phyloP scores from a whole-genome alignment of 2,329 filamentous ascomycete genomes.

The Paecilomyces niveus region DNA sequence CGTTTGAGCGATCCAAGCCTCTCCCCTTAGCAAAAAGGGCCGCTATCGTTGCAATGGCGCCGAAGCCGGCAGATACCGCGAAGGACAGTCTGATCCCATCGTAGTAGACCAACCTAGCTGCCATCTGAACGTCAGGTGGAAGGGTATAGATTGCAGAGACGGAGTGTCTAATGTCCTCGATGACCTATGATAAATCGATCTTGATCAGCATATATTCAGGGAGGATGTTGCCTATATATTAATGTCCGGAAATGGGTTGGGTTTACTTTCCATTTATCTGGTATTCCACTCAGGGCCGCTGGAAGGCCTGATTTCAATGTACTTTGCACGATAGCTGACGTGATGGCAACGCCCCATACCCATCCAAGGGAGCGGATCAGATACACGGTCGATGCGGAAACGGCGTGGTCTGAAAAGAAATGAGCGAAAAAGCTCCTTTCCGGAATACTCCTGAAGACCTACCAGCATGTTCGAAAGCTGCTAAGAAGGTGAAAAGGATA shows the following conservation, averaged over 20 bases:
- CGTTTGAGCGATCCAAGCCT: slow-evolving; percentile 13
- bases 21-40: slow-evolving; percentile 40
- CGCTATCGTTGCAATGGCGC: slow-evolving; percentile 42
- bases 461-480: slow-evolving; percentile 57
- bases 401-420: slow-evolving; percentile 50
- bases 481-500: slow-evolving; percentile 55
- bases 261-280: slow-evolving; percentile 53
- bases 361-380: slow-evolving; percentile 57
- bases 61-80: slow-evolving; percentile 47
- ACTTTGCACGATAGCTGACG: slow-evolving; percentile 57
- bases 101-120: slow-evolving; percentile 54
- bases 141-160: slow-evolving; percentile 49
- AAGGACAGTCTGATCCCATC: slow-evolving; percentile 52
- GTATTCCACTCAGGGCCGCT: slow-evolving; percentile 47
- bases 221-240: neutral
- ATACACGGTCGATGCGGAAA: slow-evolving; percentile 57
- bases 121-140: slow-evolving; percentile 50
- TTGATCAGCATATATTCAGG: slow-evolving; percentile 17
- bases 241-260: slow-evolving; percentile 9
- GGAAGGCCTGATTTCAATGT: slow-evolving; percentile 50
- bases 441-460: neutral
- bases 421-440: neutral
- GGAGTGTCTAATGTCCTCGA: slow-evolving; percentile 56
- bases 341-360: slow-evolving; percentile 58
- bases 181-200: slow-evolving; percentile 38